A percentile compares a stretch with the other conserved stretches of the same genome.
Evolutionary conservation across 768 basidiomycete genomes (phyloP).

Genomic region (Russula dissimulans): DNA sequence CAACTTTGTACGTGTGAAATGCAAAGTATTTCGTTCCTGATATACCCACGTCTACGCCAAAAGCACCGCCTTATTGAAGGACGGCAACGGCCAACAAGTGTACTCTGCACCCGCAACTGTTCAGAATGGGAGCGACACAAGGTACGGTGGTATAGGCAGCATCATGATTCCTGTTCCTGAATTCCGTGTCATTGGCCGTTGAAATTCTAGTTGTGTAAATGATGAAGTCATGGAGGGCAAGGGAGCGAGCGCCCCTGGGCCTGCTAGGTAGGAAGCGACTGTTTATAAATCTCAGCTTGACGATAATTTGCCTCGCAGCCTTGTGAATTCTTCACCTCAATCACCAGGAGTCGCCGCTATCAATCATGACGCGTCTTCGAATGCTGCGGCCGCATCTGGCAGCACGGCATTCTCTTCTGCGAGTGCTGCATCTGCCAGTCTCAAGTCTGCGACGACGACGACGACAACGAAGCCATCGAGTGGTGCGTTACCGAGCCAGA

Average conservation of each 20-base stretch:
- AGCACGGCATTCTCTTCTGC: neutral
- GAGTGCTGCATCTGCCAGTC: neutral
- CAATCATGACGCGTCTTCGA: neutral
- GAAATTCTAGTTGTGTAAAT: conserved; percentile 11
- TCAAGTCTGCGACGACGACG: neutral
- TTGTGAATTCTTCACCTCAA: neutral
- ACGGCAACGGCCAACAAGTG: conserved; percentile 42
- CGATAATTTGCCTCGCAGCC: neutral
- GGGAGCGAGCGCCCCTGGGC: neutral
- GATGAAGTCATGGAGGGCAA: conserved; percentile 6
- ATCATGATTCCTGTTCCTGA: neutral
- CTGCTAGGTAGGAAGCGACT: neutral
- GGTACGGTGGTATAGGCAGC: conserved; percentile 24
- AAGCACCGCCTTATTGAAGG: conserved; percentile 51
- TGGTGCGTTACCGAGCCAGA: conserved; percentile 17
- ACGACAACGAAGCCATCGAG: neutral
- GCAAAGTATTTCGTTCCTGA: neutral
- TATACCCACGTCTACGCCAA: neutral
- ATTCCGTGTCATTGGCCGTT: neutral
- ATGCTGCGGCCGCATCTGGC: neutral
- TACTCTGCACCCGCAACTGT: conserved; percentile 47
- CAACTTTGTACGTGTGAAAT: conserved; percentile 36
- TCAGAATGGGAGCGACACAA: conserved; percentile 27
- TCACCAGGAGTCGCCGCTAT: neutral
- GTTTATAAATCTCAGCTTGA: neutral